Base-by-base conservation (phyloP, 2,329 filamentous ascomycete genomes). In the Colletotrichum sp. region DNA sequence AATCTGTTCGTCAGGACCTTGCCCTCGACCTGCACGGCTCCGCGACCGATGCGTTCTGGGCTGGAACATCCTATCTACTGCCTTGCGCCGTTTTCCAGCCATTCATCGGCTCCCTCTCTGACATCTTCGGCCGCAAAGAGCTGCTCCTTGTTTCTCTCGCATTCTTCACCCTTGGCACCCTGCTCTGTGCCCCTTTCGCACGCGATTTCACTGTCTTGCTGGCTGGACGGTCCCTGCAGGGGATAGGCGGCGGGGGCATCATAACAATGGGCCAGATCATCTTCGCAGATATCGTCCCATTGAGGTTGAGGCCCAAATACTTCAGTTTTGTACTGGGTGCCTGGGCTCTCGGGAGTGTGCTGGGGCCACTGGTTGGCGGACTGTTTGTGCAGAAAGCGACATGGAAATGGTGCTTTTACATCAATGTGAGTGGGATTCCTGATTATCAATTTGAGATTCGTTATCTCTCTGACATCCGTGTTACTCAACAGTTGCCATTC, bases 231-330 rank as follows among this genome's bases (percentile, higher is more conserved):
- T 56, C 56, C 8, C 30, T 77, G 7, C 69, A 77, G 25, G 76
- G 76, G 13, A 66, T 77, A 32, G 76, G 76, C 6, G 76, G 76
- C 36, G 76, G 76, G 12, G 76, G 76, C 18, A 73, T 77, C 60
- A 74, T 76, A 34, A 62, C 74, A 1, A 73, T 77, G 68, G 69
- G 64, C 16, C 74, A 69, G 48, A 62, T 77, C 34, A 76, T 77
- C 30, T 67, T 60, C 25, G 61, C 76, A 12, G 74, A 77, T 12
- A 74, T 77, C 15, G 52, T 62, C 16, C 64, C 70, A 5, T 18
- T 73, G 25, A 36, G 65, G 22, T 30, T 43, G 34, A 15, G 70
- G 25, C 64, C 70, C 15, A 73, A 73, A 15, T 73, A 73, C 22
- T 75, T 36, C 48, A 30, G 13, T 22, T 75, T 43, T 43, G 39